Evolutionary conservation across 129 eudicot species (phyloP).

Genomic region (Flaveria bidentis): DNA sequence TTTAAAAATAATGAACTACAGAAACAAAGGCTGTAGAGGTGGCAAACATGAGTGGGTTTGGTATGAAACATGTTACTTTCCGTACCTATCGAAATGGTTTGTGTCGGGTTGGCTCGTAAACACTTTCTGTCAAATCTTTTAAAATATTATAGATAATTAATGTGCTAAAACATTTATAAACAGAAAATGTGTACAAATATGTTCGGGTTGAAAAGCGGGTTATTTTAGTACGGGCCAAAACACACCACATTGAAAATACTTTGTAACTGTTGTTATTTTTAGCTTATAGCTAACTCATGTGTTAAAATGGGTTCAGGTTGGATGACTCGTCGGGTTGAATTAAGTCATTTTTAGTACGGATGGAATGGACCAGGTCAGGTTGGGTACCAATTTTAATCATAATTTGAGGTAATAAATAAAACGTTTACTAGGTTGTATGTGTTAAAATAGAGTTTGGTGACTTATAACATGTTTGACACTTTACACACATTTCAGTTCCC

Average conservation of each 20-base stretch:
- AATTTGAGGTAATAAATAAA: background rate
- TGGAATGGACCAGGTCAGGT: background rate
- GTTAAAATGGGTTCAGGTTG: background rate
- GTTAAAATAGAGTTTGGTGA: background rate
- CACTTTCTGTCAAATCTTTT: background rate
- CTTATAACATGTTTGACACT: background rate
- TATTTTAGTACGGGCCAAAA: too few species aligned
- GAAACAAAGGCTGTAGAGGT: background rate
- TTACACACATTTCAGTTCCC: too few species aligned
- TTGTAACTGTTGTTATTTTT: too few species aligned
- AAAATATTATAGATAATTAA: background rate
- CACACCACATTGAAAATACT: too few species aligned
- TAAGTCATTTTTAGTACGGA: background rate
- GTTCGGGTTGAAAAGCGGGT: too few species aligned
- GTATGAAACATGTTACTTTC: background rate
- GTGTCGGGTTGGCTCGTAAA: background rate
- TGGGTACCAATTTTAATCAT: background rate
- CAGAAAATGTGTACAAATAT: background rate
- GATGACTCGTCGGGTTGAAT: background rate
- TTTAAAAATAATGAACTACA: conserved; percentile 14
- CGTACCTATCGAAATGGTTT: background rate
- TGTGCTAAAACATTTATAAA: background rate
- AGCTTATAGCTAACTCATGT: background rate
- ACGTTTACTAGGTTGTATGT: background rate
- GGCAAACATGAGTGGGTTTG: conserved; percentile 3